Evolutionary conservation across 192 early-diverging fungal species (phyloP).

Genomic region (Kappamyces sp.): DNA sequence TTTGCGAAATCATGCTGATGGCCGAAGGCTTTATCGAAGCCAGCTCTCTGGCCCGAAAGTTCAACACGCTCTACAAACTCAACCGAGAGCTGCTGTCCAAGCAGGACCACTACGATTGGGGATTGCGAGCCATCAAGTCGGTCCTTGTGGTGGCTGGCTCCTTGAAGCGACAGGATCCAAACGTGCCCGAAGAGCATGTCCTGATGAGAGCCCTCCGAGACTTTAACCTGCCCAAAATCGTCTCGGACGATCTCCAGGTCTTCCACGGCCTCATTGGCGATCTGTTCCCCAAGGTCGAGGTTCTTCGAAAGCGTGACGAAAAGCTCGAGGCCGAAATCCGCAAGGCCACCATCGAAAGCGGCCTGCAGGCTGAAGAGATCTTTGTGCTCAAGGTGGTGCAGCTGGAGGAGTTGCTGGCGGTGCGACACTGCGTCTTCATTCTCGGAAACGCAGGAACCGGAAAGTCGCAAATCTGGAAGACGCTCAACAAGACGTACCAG

Average conservation of each 20-base stretch:
- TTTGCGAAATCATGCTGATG: slow-evolving; percentile 68
- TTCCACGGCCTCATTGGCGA: slow-evolving; percentile 62
- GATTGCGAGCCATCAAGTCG: slow-evolving; percentile 60
- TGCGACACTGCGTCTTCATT: slow-evolving; percentile 64
- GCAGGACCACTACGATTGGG: slow-evolving; percentile 69
- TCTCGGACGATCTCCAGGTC: slow-evolving; percentile 58
- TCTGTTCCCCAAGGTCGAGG: slow-evolving; percentile 59
- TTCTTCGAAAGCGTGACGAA: slow-evolving; percentile 52
- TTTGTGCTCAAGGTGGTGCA: slow-evolving; percentile 61
- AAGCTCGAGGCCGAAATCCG: slow-evolving; percentile 54
- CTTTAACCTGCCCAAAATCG: slow-evolving; percentile 66
- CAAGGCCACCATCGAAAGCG: slow-evolving; percentile 57
- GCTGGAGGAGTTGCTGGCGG: slow-evolving; percentile 57
- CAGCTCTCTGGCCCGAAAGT: slow-evolving; percentile 53
- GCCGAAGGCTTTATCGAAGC: slow-evolving; percentile 67
- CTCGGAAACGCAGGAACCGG: slow-evolving; percentile 62
- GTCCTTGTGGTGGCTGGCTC: slow-evolving; percentile 61
- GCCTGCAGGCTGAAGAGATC: slow-evolving; percentile 59
- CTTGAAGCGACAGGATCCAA: slow-evolving; percentile 53
- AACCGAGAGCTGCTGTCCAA: slow-evolving; percentile 59
- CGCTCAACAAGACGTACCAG: slow-evolving; percentile 53
- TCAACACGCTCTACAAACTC: slow-evolving; percentile 61
- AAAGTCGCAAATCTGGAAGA: slow-evolving; percentile 64
- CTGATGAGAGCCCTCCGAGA: slow-evolving; percentile 62
- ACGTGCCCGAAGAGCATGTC: slow-evolving; percentile 58